Evolutionary conservation across 2,329 filamentous ascomycete species (phyloP).

Genomic region (Graphilbum ipis-grandicollis): DNA sequence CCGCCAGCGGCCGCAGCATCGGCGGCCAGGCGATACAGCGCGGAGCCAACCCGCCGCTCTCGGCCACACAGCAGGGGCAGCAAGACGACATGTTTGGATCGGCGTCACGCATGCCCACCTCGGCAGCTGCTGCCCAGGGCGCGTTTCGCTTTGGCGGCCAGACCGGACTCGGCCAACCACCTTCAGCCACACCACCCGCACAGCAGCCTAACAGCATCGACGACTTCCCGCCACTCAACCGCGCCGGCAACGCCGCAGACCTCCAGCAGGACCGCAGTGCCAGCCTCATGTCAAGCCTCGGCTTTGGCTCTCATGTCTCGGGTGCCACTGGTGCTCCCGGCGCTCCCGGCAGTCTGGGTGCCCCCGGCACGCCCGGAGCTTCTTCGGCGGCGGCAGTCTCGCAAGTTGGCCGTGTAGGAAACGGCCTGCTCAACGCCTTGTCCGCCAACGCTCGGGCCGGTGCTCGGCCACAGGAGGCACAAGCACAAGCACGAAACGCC

Average conservation of each 20-base stretch:
- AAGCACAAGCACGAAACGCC: constrained; percentile 23
- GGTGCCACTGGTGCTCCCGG: not conserved
- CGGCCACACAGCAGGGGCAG: constrained; percentile 24
- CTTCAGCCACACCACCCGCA: constrained; percentile 25
- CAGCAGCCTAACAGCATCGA: constrained; percentile 25
- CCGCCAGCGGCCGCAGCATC: constrained; percentile 29
- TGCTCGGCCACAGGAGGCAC: constrained; percentile 17
- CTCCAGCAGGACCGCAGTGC: constrained; percentile 36
- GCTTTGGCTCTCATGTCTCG: constrained; percentile 30
- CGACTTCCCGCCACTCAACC: constrained; percentile 45
- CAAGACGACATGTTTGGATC: constrained; percentile 29
- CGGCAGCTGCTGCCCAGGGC: constrained; percentile 9
- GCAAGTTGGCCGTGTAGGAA: constrained; percentile 26
- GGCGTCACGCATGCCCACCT: constrained; percentile 18
- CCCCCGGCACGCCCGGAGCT: not conserved
- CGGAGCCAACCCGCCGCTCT: constrained; percentile 31
- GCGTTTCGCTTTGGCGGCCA: constrained; percentile 38
- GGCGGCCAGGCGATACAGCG: constrained; percentile 28
- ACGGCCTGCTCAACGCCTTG: constrained; percentile 46
- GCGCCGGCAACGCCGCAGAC: constrained; percentile 34
- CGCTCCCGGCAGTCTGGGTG: not conserved
- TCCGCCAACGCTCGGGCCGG: constrained; percentile 36
- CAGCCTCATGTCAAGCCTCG: constrained; percentile 34
- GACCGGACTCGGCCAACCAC: constrained; percentile 15
- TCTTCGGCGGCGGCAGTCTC: constrained; percentile 16